Evolutionary conservation across 2,329 filamentous ascomycete genomes (phyloP), one percentile per base, ranked within the genome.

Genomic region (Botryosphaeria dothidea): DNA sequence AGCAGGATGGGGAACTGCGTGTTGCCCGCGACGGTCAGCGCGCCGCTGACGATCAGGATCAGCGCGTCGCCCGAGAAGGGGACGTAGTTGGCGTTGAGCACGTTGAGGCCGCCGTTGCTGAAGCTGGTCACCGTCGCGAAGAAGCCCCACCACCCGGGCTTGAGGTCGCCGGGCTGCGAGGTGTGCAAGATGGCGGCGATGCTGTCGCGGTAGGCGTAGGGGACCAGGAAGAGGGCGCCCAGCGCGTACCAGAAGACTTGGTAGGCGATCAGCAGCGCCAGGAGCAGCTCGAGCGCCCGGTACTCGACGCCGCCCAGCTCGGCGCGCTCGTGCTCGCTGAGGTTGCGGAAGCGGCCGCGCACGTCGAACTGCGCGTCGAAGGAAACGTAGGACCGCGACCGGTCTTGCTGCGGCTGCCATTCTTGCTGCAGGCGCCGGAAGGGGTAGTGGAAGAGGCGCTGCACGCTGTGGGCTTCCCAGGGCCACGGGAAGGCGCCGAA

Each of bases 1-100:
- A 91, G 74, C 66, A 90, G 86, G 58, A 88, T 80, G 0, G 88
- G 88, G 69, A 88, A 90, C 0, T 86, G 85, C 3, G 88, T 90
- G 54, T 90, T 89, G 3, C 88, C 88, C 0, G 87, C 87, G 4
- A 90, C 78, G 60, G 89, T 85, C 67, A 90, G 74, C 11, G 85
- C 69, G 4, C 84, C 85, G 80, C 88, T 79, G 0, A 78, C 78
- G 15, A 83, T 68, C 3, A 83, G 72, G 0, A 79, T 71, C 29
- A 80, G 81, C 0, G 75, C 70, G 60, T 77, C 73, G 34, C 69
- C 77, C 64, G 80, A 77, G 25, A 83, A 75, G 15, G 80, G 78
- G 57, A 78, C 78, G 77, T 67, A 69, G 67, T 68, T 70, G 36
- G 52, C 15, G 34, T 70, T 65, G n/a, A 70, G 58, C 1, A 70